Evolutionary conservation across 371 early-diverging fungal genomes (phyloP), one percentile per base, ranked within the genome.

Genomic region (Sanchytrium tribonematis): DNA sequence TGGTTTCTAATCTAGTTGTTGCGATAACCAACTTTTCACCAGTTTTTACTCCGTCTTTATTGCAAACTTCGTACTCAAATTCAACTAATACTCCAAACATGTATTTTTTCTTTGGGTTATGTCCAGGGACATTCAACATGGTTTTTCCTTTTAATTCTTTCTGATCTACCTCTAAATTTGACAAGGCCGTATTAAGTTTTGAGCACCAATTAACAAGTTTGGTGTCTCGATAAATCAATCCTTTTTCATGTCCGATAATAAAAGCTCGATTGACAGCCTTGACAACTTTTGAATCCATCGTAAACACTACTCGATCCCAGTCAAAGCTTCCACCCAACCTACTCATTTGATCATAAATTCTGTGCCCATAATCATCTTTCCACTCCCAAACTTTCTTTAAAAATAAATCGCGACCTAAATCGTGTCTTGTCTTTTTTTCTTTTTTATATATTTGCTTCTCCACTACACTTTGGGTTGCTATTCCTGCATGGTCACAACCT

Each of bases 401-500:
- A 75, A 99, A 97, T 66, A 77, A 81, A 66, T 93, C 95, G 71
- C 98, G 86, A 28, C 96, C 96, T n/a, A 93, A 75, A 72, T 89
- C 89, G 74, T 99, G 93, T 65, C 97, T 85, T 1, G 93, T 90
- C 69, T 82, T 74, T 68, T 85, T 82, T 69, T 81, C 74, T 70
- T 91, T 85, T 77, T 85, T 87, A 85, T 84, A 86, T 69, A 98
- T 73, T 74, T 84, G 84, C 82, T 97, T 96, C 75, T 98, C 98
- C 17, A 99, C 98, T 29, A 99, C 97, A 29, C 90, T 82, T 77
- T 99, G 99, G 31, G 96, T 92, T 28, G 98, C 90, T 75, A 99
- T 98, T 76, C 98, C 98, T 17, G 98, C 99, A 76, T 99, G 99
- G 78, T 99, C 99, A 68, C 87, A 86, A 69, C 98, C 99, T n/a